Percentiles rank a stretch among this genome's conserved stretches.
phyloP scores from a whole-genome alignment of 371 early-diverging fungal genomes.

The Thermomucor indicae-seudaticae region DNA sequence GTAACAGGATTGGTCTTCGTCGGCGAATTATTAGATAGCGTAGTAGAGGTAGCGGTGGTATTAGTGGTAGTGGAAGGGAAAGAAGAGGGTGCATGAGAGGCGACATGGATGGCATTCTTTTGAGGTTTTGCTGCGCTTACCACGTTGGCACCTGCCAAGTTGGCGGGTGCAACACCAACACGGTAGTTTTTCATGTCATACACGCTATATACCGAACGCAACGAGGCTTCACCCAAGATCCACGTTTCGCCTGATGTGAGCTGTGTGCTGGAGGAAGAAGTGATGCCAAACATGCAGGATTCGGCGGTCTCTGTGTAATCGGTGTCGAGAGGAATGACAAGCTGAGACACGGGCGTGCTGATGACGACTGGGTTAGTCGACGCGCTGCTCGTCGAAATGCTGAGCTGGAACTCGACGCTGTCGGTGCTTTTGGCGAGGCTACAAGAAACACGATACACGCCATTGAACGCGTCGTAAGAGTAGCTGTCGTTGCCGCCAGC shows the following conservation, averaged over 20 bases:
- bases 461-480: conserved; percentile 1
- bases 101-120: too few relatives aligned
- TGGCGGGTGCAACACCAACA: conserved; percentile 24
- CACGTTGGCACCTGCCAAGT: neutral
- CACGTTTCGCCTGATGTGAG: conserved; percentile 5
- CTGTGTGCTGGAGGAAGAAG: neutral
- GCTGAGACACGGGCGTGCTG: conserved; percentile 15
- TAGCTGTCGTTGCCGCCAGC: conserved; percentile 18
- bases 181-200: conserved; percentile 24
- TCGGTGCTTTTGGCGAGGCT: conserved; percentile 4
- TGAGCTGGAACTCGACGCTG: conserved; percentile 11
- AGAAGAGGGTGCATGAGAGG: neutral
- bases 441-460: conserved; percentile 20
- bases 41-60: neutral
- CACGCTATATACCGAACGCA: conserved; percentile 24
- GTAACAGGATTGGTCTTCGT: too few relatives aligned
- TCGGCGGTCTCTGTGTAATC: conserved; percentile 13
- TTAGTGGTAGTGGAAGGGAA: neutral
- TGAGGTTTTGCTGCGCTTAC: too few relatives aligned
- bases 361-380: conserved; percentile 8
- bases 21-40: too few relatives aligned
- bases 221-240: conserved; percentile 28
- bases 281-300: conserved; percentile 26
- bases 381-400: neutral
- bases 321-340: conserved; percentile 24